phyloP scores from a whole-genome alignment of 345 rosid genomes.

The rapeseed (Brassica napus) region DNA sequence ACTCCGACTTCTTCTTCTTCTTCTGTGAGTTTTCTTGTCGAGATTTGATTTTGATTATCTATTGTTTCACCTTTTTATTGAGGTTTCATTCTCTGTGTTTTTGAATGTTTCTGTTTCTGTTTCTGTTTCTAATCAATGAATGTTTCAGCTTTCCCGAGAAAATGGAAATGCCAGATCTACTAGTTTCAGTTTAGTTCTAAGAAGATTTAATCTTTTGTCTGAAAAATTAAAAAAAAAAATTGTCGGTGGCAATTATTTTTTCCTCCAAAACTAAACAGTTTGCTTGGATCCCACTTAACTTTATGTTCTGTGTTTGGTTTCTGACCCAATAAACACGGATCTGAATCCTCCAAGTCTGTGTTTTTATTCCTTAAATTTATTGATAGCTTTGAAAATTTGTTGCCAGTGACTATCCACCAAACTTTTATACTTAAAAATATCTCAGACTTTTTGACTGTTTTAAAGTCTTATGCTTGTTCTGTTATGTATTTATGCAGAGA shows the following conservation, averaged over 20 bases:
- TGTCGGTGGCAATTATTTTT: conserved; percentile 31
- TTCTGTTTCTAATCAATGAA: not conserved
- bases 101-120: not conserved
- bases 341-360: conserved; percentile 11
- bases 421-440: not conserved
- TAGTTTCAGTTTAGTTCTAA: not conserved
- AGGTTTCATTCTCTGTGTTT: conserved; percentile 4
- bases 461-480: conserved; percentile 15
- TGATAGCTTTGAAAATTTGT: not conserved
- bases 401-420: conserved; percentile 22
- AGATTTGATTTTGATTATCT: not conserved
- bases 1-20: not conserved
- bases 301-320: conserved; percentile 6
- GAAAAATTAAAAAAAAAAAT: not conserved
- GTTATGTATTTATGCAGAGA: conserved; percentile 37
- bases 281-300: conserved; percentile 30
- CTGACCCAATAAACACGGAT: conserved; percentile 36
- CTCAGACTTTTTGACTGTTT: not conserved
- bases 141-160: conserved; percentile 8
- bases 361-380: not conserved
- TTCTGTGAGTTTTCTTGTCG: conserved; percentile 14
- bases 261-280: not conserved
- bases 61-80: not conserved
- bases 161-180: conserved; percentile 26
- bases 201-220: conserved; percentile 7